Conservation (phyloP, 106 monocot species). For the Phalaenopsis equestris region DNA sequence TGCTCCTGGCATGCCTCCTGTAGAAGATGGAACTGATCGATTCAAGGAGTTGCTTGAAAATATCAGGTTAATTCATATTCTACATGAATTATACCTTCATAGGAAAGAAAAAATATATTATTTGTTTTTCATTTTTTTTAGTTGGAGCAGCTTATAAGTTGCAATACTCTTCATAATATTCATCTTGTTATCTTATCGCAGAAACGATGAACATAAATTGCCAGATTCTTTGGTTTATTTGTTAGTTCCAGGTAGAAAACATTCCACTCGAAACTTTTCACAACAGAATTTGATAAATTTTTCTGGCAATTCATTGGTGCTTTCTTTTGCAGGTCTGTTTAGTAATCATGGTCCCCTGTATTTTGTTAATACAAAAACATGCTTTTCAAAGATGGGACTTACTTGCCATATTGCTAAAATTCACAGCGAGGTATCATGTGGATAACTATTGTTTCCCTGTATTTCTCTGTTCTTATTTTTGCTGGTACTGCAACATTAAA, state of each 20-base stretch:
- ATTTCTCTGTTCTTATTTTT: background rate
- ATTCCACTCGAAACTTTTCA: background rate
- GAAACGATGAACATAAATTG: constrained; percentile 78
- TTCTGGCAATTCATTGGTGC: background rate
- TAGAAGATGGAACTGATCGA: constrained; percentile 71
- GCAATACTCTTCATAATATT: background rate
- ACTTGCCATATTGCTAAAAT: constrained; percentile 94
- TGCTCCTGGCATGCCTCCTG: constrained; percentile 55
- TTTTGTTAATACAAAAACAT: constrained; percentile 82
- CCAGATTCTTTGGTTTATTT: constrained; percentile 87
- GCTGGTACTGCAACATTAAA: background rate
- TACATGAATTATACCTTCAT: background rate
- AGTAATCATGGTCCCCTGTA: constrained; percentile 95
- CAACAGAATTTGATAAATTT: background rate
- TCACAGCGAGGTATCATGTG: constrained; percentile 77
- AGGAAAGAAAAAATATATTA: background rate
- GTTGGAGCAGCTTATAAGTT: background rate
- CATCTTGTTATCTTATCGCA: constrained; percentile 17
- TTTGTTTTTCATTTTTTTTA: background rate
- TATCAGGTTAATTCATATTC: constrained; percentile 39
- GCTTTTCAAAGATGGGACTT: constrained; percentile 96
- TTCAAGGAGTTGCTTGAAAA: constrained; percentile 62
- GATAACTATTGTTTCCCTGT: background rate
- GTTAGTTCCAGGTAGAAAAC: constrained; percentile 73
- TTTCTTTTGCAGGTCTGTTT: constrained; percentile 63